Evolutionary conservation across 2,329 filamentous ascomycete genomes (phyloP).

Genomic region (Triangularia verruculosa): DNA sequence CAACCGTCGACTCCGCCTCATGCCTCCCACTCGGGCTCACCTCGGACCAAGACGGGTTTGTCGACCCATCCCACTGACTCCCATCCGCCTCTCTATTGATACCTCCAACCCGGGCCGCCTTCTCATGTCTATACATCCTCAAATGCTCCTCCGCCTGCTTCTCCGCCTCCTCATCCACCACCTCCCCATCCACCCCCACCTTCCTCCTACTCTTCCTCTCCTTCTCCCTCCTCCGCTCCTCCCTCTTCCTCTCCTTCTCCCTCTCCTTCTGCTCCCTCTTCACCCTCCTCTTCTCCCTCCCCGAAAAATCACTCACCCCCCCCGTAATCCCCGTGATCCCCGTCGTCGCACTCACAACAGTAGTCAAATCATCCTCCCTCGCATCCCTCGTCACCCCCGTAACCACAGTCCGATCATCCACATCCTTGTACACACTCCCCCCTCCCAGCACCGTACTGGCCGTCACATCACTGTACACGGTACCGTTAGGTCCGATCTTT

Average conservation of each 20-base stretch:
- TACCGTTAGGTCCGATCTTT: slow-evolving; percentile 78
- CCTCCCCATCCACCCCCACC: slow-evolving; percentile 56
- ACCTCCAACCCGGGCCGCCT: slow-evolving; percentile 80
- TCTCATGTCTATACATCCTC: slow-evolving; percentile 81
- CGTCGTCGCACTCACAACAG: slow-evolving; percentile 43
- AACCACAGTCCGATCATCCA: slow-evolving; percentile 47
- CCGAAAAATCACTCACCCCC: slow-evolving; percentile 53
- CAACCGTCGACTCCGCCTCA: slow-evolving; percentile 16
- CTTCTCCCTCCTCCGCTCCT: slow-evolving; percentile 39
- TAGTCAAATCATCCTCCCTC: slow-evolving; percentile 41
- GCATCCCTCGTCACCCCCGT: slow-evolving; percentile 17
- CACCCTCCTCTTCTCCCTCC: slow-evolving; percentile 51
- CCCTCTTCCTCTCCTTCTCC: slow-evolving; percentile 31
- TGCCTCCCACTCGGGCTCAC: slow-evolving; percentile 22
- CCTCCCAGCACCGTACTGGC: slow-evolving; percentile 81
- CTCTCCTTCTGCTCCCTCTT: slow-evolving; percentile 50
- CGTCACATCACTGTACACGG: slow-evolving; percentile 77
- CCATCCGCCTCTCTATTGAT: slow-evolving; percentile 81
- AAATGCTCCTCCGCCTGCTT: slow-evolving; percentile 65
- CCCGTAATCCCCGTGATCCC: slow-evolving; percentile 55
- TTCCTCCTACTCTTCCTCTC: slow-evolving; percentile 42
- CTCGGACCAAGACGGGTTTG: slow-evolving; percentile 62
- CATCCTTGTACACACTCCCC: slow-evolving; percentile 77
- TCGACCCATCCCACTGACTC: slow-evolving; percentile 72
- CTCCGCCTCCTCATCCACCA: slow-evolving; percentile 64